Evolutionary conservation across 78 protist genomes (phyloP), one percentile per base, ranked within the genome.

Genomic region (Tieghemostelium lacteum): DNA sequence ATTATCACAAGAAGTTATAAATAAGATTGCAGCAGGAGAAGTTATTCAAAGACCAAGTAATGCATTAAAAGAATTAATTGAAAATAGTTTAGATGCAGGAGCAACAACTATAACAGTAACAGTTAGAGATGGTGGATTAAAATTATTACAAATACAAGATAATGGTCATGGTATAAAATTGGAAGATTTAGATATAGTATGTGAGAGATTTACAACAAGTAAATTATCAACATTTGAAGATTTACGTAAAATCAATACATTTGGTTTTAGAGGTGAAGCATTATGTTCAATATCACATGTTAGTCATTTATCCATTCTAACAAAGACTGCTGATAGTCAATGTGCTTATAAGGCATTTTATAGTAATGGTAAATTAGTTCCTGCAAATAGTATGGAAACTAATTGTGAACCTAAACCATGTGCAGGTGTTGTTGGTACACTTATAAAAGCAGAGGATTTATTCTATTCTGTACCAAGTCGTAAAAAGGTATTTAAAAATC

Each of bases 11-110:
- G 95, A 36, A 8, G 98, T 97, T 14, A 88, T 97, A 26, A 97
- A 97, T 94, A 62, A 95, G 14, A 97, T 98, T 7, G 98, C 99
- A 2, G 99, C 99, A 1, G 99, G 99, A 6, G 99, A 98, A 37
- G 98, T 98, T 66, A 88, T 98, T 16, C 98, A 96, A 28, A 66
- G 92, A 91, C 94, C 89, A 17, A 67, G 85, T 28, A 77, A 77
- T 73, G 97, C 98, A 16, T 37, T 98, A 63, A 98, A 98, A 62
- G 99, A 98, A 73, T 5, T 98, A 42, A 31, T 98, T 17, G 99
- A 98, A 62, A 98, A 98, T 91, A 29, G 91, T 45, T 89, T 98
- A 20, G 99, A 98, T 69, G 99, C 99, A 0, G 96, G 96, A 16
- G 49, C 98, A 28, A 94, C 98, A 0, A 7, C 20, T 10, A 96